A percentile compares a stretch with the other conserved stretches of the same genome.
These are phyloP conservation scores for Antitrichia curtipendula DNA, from an alignment of 225 moss, liverwort and hornwort species.

Conservation along the genomic window DNA sequence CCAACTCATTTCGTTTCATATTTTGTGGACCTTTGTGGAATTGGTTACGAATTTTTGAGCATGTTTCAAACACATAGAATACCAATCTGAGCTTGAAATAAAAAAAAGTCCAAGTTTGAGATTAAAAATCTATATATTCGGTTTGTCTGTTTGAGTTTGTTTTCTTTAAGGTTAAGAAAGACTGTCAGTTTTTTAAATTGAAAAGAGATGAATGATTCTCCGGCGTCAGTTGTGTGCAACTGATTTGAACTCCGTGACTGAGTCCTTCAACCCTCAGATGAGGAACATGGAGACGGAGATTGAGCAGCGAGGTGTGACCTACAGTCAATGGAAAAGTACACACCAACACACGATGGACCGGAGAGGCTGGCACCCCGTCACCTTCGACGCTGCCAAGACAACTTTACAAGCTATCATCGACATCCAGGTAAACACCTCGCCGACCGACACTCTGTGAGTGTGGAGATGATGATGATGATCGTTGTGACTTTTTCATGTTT, in stretches of 20 bases:
- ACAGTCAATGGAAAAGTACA: conserved; percentile 57
- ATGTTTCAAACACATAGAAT: not conserved
- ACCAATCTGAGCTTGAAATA: not conserved
- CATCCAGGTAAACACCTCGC: conserved; percentile 42
- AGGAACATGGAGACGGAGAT: conserved; percentile 53
- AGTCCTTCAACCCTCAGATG: conserved; percentile 45
- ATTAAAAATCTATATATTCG: not conserved
- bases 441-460: not conserved
- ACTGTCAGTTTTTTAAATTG: not conserved
- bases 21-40: no score
- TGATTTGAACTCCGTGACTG: not conserved
- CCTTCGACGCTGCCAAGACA: conserved; percentile 70
- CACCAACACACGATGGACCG: conserved; percentile 43
- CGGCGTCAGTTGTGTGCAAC: not conserved
- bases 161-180: not conserved
- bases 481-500: not conserved
- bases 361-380: conserved; percentile 86
- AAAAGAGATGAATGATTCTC: not conserved
- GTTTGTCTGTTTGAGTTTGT: not conserved
- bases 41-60: no score
- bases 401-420: conserved; percentile 53
- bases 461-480: not conserved
- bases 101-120: not conserved
- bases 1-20: no score
- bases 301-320: conserved; percentile 76